Conservation (phyloP, 2,329 filamentous ascomycete species). For the Botryotinia convoluta region DNA sequence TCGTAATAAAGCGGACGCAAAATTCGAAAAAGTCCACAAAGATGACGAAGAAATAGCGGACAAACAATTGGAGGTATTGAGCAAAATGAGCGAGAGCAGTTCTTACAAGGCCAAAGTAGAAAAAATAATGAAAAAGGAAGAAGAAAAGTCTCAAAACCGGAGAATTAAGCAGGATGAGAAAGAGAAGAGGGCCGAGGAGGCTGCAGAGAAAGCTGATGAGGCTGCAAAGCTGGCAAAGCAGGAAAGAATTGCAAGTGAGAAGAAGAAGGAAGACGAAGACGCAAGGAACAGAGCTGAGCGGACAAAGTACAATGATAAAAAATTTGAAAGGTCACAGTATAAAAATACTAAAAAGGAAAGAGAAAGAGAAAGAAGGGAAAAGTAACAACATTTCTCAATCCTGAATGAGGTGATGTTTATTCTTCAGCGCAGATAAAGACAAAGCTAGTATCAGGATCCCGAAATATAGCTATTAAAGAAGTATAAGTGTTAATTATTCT, state of each 20-base stretch:
- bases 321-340: neutral
- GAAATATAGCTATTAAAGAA: constrained; percentile 4
- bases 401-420: neutral
- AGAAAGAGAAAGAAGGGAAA: neutral
- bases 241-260: neutral
- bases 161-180: neutral
- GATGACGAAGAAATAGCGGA: neutral
- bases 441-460: no score
- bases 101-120: neutral
- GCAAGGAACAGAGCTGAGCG: no score
- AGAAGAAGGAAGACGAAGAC: neutral
- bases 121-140: neutral
- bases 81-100: neutral
- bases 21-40: rapidly evolving
- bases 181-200: neutral
- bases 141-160: neutral
- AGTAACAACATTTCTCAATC: neutral
- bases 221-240: neutral
- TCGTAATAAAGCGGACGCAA: neutral
- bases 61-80: neutral
- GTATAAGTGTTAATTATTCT: constrained; percentile 14
- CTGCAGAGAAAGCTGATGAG: no score
- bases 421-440: neutral
- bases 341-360: neutral
- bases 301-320: no score